These are phyloP conservation scores for Botrytis paeoniae DNA, from an alignment of 2,329 filamentous ascomycete species.

Conservation along the genomic window DNA sequence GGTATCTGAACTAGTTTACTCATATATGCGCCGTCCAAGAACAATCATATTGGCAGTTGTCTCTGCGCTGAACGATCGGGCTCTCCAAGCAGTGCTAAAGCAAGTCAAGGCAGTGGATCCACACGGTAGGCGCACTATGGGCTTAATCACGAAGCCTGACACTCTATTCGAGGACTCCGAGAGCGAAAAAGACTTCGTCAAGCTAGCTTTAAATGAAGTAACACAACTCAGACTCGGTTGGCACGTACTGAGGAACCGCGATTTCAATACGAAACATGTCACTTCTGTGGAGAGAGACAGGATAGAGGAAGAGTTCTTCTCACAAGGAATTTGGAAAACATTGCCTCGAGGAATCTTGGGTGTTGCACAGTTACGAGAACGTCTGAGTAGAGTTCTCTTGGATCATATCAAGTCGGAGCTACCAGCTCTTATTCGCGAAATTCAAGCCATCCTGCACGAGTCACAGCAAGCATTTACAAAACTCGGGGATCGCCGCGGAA, in stretches of 20 bases:
- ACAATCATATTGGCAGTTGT: neutral
- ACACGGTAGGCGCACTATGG: neutral
- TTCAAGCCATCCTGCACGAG: neutral
- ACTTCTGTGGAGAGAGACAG: neutral
- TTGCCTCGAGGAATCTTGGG: neutral
- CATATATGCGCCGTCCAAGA: neutral
- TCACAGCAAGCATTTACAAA: neutral
- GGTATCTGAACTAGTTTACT: neutral
- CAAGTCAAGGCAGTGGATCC: neutral
- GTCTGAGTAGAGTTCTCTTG: neutral
- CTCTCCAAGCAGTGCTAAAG: neutral
- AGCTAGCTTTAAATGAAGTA: neutral
- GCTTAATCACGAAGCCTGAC: neutral
- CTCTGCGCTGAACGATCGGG: neutral
- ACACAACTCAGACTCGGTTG: neutral
- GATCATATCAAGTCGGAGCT: neutral
- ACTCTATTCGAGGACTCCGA: neutral
- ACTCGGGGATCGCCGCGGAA: neutral
- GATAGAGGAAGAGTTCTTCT: neutral
- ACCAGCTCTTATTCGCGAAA: neutral
- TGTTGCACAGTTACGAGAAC: neutral
- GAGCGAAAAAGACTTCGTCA: neutral
- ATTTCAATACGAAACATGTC: neutral
- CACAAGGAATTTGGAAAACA: neutral
- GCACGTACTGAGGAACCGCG: neutral